Evolutionary conservation across 1,139 yeast species (phyloP).

Genomic region (Kurtzmaniella quercitrusa): DNA sequence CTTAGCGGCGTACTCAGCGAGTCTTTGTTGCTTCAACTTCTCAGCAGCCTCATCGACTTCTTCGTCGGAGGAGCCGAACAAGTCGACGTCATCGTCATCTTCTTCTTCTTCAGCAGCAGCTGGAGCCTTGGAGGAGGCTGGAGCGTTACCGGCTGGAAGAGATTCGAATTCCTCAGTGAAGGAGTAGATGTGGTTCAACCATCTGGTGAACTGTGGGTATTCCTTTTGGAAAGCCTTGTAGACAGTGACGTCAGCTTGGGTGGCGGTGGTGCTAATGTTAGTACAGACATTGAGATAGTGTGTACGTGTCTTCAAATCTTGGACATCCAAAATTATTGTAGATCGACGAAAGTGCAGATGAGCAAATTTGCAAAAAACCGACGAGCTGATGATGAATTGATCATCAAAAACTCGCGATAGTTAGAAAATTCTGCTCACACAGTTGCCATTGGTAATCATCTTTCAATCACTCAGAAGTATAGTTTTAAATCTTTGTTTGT

Average conservation of each 20-base stretch:
- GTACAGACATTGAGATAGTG: no score
- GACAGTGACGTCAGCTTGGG: slow-evolving; percentile 94
- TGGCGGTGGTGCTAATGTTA: slow-evolving; percentile 65
- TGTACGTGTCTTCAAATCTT: no score
- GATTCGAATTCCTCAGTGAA: slow-evolving; percentile 77
- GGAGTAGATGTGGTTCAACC: slow-evolving; percentile 97
- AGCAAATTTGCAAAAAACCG: no score
- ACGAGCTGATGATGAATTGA: no score
- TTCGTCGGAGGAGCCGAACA: slow-evolving; percentile 92
- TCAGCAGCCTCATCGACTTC: slow-evolving; percentile 97
- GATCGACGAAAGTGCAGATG: no score
- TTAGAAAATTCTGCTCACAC: no score
- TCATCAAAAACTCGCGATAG: no score
- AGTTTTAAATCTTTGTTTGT: slow-evolving; percentile 34
- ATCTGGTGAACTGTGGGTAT: slow-evolving; percentile 94
- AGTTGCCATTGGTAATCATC: background rate
- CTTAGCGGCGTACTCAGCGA: slow-evolving; percentile 96
- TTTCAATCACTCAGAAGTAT: slow-evolving; percentile 3
- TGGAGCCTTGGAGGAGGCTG: slow-evolving; percentile 47
- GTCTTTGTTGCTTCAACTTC: slow-evolving; percentile 93
- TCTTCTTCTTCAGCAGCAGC: slow-evolving; percentile 67
- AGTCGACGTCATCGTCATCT: slow-evolving; percentile 88
- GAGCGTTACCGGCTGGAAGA: slow-evolving; percentile 76
- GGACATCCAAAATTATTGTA: no score
- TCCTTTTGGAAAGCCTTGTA: slow-evolving; percentile 92